Conservation (phyloP, 805 yeast genomes). For the Naumovozyma castellii region DNA sequence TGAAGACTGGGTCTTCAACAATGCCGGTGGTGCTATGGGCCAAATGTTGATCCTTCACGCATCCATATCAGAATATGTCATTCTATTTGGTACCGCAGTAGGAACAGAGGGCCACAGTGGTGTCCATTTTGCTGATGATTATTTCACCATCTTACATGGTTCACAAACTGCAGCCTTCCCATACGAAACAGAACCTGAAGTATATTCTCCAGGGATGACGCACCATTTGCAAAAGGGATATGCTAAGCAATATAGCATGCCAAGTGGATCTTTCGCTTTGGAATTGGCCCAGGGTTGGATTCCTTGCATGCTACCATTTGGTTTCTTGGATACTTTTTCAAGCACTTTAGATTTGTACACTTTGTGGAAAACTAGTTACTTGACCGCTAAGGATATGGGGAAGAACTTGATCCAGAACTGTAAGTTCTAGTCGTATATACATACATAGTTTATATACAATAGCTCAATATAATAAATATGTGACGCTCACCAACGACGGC, state of each 20-base stretch:
- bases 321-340: slow-evolving; percentile 67
- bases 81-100: slow-evolving; percentile 83
- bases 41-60: slow-evolving; percentile 93
- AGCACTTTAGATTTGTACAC: slow-evolving; percentile 75
- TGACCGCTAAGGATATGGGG: slow-evolving; percentile 74
- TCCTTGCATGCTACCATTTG: slow-evolving; percentile 96
- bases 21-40: slow-evolving; percentile 99
- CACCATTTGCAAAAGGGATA: slow-evolving; percentile 69
- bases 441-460: background rate
- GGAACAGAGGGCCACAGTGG: slow-evolving; percentile 98
- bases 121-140: slow-evolving; percentile 93
- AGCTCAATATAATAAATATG: background rate
- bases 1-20: slow-evolving; percentile 92
- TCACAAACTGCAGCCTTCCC: slow-evolving; percentile 66
- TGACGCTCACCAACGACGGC: background rate
- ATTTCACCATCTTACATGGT: slow-evolving; percentile 83
- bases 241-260: slow-evolving; percentile 81
- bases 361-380: slow-evolving; percentile 54
- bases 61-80: slow-evolving; percentile 83
- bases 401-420: slow-evolving; percentile 52
- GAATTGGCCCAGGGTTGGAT: slow-evolving; percentile 99
- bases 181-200: slow-evolving; percentile 51
- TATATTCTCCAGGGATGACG: slow-evolving; percentile 79
- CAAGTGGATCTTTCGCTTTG: slow-evolving; percentile 71
- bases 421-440: slow-evolving; percentile 41